Conservation (phyloP, 2,329 filamentous ascomycete genomes). For the Basipetospora sp. region DNA sequence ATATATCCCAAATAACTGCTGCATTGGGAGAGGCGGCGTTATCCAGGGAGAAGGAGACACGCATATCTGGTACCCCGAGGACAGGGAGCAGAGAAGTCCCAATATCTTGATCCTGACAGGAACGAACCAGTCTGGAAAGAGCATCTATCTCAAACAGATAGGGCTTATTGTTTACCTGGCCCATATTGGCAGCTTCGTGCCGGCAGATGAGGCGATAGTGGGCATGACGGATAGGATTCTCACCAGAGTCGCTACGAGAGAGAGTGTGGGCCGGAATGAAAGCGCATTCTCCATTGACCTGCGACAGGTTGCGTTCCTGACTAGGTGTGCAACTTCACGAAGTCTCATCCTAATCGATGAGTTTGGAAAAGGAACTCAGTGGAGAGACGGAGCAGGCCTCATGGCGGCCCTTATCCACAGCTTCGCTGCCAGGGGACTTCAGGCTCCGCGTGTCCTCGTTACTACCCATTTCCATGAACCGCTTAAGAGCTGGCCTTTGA, state of each 20-base stretch:
- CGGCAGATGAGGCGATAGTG: constrained; percentile 59
- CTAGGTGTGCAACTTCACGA: constrained; percentile 57
- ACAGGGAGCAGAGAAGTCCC: constrained; percentile 5
- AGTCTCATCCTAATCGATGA: constrained; percentile 87
- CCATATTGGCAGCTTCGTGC: constrained; percentile 84
- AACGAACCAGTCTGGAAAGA: constrained; percentile 94
- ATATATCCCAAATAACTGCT: constrained; percentile 72
- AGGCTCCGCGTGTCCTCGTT: constrained; percentile 41
- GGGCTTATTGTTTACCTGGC: constrained; percentile 84
- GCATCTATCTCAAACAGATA: constrained; percentile 84
- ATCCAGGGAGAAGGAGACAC: neutral
- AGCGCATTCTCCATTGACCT: constrained; percentile 64
- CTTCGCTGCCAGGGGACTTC: constrained; percentile 30
- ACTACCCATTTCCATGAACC: constrained; percentile 58
- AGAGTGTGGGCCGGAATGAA: constrained; percentile 43
- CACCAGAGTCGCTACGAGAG: constrained; percentile 65
- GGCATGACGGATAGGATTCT: constrained; percentile 88
- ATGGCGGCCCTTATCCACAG: constrained; percentile 42
- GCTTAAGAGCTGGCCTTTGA: constrained; percentile 48
- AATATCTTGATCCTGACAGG: constrained; percentile 74
- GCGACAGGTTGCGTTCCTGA: constrained; percentile 66
- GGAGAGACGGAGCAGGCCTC: constrained; percentile 43
- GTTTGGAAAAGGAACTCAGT: constrained; percentile 56
- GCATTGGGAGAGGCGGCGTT: constrained; percentile 38
- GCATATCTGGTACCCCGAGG: constrained; percentile 23